Evolutionary conservation across 2,329 filamentous ascomycete genomes (phyloP).

Genomic region (Aspergillus sclerotialis): DNA sequence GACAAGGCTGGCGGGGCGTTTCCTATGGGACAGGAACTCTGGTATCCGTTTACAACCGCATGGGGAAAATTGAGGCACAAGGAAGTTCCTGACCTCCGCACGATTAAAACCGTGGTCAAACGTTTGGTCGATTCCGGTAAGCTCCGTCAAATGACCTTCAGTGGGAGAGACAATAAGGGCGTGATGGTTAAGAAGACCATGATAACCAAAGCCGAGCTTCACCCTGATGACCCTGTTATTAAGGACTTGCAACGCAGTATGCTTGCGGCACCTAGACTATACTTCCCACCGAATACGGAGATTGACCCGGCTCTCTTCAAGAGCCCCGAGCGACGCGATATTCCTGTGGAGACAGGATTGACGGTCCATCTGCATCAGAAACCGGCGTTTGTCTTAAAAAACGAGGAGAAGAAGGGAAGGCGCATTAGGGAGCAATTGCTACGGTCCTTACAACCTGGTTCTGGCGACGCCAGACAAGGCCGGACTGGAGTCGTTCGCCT

Average conservation of each 20-base stretch:
- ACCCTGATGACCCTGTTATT: constrained; percentile 39
- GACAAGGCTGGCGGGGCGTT: constrained; percentile 49
- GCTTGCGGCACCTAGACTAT: constrained; percentile 36
- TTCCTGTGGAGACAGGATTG: constrained; percentile 27
- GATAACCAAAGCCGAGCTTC: constrained; percentile 41
- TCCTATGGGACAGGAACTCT: constrained; percentile 49
- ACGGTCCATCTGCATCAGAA: constrained; percentile 31
- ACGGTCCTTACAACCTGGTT: constrained; percentile 6
- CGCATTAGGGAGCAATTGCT: constrained; percentile 19
- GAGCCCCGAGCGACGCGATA: constrained; percentile 6
- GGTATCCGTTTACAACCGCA: constrained; percentile 45
- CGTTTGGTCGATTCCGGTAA: constrained; percentile 44
- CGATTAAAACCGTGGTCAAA: constrained; percentile 45
- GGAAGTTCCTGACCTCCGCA: constrained; percentile 46
- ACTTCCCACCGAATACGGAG: constrained; percentile 39
- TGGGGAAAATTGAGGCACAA: constrained; percentile 44
- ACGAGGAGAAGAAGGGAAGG: constrained; percentile 21
- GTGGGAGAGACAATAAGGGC: constrained; percentile 42
- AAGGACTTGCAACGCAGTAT: constrained; percentile 45
- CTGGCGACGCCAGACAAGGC: constrained; percentile 1
- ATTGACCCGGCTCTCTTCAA: constrained; percentile 27
- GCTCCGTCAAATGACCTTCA: constrained; percentile 47
- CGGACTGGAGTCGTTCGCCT: constrained; percentile 19
- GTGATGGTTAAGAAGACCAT: constrained; percentile 45
- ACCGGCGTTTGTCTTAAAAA: constrained; percentile 22